Base-by-base conservation (phyloP, 139 green algal genomes). In the Gonium pectorale region DNA sequence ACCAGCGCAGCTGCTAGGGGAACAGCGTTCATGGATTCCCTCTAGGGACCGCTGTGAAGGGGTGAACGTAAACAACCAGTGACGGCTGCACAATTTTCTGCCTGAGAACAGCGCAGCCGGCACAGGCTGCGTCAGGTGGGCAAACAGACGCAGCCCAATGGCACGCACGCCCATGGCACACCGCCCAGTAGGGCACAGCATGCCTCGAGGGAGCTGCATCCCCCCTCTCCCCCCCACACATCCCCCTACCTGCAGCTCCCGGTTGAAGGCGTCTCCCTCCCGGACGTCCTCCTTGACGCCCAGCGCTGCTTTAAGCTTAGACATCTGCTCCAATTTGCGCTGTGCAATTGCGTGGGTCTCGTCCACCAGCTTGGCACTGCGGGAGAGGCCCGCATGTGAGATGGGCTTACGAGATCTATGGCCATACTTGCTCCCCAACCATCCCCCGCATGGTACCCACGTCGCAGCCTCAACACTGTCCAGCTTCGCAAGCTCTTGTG, bases 201-300 rank as follows among this genome's bases (percentile, higher is more conserved):
- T n/a, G n/a, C n/a, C n/a, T n/a, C n/a, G n/a, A n/a, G n/a, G n/a
- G n/a, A n/a, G n/a, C n/a, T n/a, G n/a, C n/a, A n/a, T n/a, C n/a
- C n/a, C n/a, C n/a, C n/a, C 44, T 59, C 17, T 13, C 49, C 49
- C 49, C 49, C 72, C 27, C 62, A 41, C 88, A 78, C 77, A 95
- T n/a, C n/a, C n/a, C n/a, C n/a, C n/a, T n/a, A n/a, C 92, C 88
- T 96, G 94, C 77, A 94, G 91, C 71, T 98, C 96, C 6, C 86
- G 87, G 91, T 98, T 92, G 85, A 99, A 99, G 21, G 96, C 96
- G 72, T 98, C 94, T 2, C 96, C 97, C 91, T 98, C 96, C 40
- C 93, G 93, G 22, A 90, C 44, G 2, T 96, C 87, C 38, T 89
- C 80, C 7, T 60, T 67, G 7, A 98, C 59, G 3, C 93, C 92